Percentiles rank a stretch among this genome's conserved stretches.
Conservation (phyloP, 2,329 filamentous ascomycete genomes). For the Trichophyton equinum region DNA sequence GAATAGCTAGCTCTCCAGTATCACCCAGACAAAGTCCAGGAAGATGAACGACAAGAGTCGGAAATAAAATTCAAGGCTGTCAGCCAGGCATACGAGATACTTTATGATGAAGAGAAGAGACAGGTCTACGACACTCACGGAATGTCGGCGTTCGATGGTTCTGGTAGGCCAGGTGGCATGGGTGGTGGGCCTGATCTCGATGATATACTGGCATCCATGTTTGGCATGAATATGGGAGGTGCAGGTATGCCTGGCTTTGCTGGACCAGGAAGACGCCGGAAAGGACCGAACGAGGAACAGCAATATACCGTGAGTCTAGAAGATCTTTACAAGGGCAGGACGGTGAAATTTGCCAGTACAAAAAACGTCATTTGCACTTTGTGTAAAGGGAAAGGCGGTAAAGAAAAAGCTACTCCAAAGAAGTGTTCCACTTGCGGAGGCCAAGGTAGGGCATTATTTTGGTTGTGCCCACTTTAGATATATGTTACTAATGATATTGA, state of each 20-base stretch:
- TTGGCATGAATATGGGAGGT: slow-evolving; percentile 43
- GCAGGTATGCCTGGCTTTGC: slow-evolving; percentile 28
- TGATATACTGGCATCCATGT: slow-evolving; percentile 89
- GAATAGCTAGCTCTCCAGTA: slow-evolving; percentile 67
- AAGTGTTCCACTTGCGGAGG: slow-evolving; percentile 78
- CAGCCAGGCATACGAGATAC: slow-evolving; percentile 93
- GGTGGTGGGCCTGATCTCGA: slow-evolving; percentile 62
- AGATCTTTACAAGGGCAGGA: slow-evolving; percentile 97
- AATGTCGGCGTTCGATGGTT: slow-evolving; percentile 87
- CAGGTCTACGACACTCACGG: slow-evolving; percentile 85
- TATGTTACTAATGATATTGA: background rate
- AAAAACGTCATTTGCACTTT: slow-evolving; percentile 81
- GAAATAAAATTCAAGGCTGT: slow-evolving; percentile 88
- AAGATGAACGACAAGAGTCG: slow-evolving; percentile 60
- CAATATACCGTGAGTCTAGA: slow-evolving; percentile 76
- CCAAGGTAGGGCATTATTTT: slow-evolving; percentile 38
- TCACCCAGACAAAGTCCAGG: slow-evolving; percentile 91
- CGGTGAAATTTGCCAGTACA: slow-evolving; percentile 87
- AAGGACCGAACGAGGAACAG: slow-evolving; percentile 13
- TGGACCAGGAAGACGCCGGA: slow-evolving; percentile 43
- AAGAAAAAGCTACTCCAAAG: slow-evolving; percentile 76
- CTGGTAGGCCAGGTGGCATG: slow-evolving; percentile 48
- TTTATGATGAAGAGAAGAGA: slow-evolving; percentile 88
- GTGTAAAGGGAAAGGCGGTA: slow-evolving; percentile 83
- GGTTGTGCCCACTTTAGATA: background rate